These are phyloP conservation scores for Tubosaeta sp. DNA, from an alignment of 768 basidiomycete genomes.

Conservation along the genomic window DNA sequence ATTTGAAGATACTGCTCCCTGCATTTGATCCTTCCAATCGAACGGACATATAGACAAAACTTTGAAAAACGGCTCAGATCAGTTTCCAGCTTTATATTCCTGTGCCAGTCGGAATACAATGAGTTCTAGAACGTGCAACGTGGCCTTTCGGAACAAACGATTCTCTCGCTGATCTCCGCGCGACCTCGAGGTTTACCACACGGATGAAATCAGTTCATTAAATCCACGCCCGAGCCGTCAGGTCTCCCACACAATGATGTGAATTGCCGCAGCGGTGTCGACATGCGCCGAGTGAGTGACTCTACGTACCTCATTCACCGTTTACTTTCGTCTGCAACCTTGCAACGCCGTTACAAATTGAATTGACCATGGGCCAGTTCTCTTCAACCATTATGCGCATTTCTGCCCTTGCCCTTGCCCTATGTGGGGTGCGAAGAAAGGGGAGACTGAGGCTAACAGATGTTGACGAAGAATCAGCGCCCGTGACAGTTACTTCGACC, in stretches of 20 bases:
- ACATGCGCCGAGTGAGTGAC: constrained; percentile 6
- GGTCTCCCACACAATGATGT: constrained; percentile 3
- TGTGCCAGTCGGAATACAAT: too few species aligned
- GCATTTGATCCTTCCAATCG: background rate
- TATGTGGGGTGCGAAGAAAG: background rate
- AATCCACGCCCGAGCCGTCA: constrained; percentile 3
- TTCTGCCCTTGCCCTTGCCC: background rate
- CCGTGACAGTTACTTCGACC: background rate
- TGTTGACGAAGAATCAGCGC: constrained; percentile 16
- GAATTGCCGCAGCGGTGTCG: constrained; percentile 1
- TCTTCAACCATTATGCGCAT: constrained; percentile 4
- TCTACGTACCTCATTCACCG: background rate
- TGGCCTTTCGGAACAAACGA: background rate
- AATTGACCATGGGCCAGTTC: constrained; percentile 24
- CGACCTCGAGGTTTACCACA: background rate
- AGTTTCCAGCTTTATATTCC: background rate
- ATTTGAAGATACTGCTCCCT: background rate
- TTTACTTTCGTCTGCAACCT: constrained; percentile 2
- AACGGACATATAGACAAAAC: background rate
- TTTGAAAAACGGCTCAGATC: background rate
- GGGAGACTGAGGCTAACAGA: constrained; percentile 13
- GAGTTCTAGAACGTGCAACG: background rate
- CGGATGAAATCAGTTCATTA: background rate
- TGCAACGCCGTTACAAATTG: constrained; percentile 8
- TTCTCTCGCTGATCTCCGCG: background rate